Evolutionary conservation across 2,329 filamentous ascomycete species (phyloP).

Genomic region (Penicillium sp.): DNA sequence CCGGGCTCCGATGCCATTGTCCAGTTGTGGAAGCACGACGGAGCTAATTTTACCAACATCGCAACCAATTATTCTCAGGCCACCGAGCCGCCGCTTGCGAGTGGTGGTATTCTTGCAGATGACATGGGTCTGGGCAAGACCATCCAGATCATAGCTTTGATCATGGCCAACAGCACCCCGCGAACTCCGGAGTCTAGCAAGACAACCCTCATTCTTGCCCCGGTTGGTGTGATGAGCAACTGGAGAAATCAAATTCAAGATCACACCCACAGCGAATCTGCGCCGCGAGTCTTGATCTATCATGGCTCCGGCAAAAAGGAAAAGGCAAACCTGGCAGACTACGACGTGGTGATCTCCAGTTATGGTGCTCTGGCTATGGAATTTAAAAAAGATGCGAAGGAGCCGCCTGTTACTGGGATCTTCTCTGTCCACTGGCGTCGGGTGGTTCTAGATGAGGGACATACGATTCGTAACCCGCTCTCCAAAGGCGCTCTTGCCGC

Average conservation of each 20-base stretch:
- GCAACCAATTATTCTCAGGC: conserved; percentile 69
- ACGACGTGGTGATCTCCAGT: conserved; percentile 79
- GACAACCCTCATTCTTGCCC: conserved; percentile 76
- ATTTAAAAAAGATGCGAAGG: conserved; percentile 53
- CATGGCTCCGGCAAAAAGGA: conserved; percentile 65
- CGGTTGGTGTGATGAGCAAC: conserved; percentile 85
- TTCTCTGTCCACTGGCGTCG: conserved; percentile 73
- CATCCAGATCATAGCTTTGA: conserved; percentile 78
- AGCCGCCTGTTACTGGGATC: conserved; percentile 51
- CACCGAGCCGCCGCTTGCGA: conserved; percentile 64
- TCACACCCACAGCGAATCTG: conserved; percentile 66
- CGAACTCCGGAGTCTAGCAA: conserved; percentile 52
- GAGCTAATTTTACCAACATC: conserved; percentile 62
- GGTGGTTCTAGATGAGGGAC: conserved; percentile 80
- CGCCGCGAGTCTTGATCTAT: conserved; percentile 70
- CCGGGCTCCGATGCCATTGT: conserved; percentile 62
- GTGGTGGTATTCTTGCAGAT: conserved; percentile 83
- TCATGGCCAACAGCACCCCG: conserved; percentile 58
- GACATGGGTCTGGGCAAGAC: conserved; percentile 95
- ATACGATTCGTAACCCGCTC: conserved; percentile 75
- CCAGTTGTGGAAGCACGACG: conserved; percentile 73
- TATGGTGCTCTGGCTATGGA: conserved; percentile 76
- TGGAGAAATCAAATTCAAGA: conserved; percentile 78
- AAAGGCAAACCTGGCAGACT: conserved; percentile 61
- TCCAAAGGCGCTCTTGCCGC: conserved; percentile 73